These are phyloP conservation scores for Clonostachys chloroleuca DNA, from an alignment of 2,329 filamentous ascomycete genomes.

Conservation along the genomic window DNA sequence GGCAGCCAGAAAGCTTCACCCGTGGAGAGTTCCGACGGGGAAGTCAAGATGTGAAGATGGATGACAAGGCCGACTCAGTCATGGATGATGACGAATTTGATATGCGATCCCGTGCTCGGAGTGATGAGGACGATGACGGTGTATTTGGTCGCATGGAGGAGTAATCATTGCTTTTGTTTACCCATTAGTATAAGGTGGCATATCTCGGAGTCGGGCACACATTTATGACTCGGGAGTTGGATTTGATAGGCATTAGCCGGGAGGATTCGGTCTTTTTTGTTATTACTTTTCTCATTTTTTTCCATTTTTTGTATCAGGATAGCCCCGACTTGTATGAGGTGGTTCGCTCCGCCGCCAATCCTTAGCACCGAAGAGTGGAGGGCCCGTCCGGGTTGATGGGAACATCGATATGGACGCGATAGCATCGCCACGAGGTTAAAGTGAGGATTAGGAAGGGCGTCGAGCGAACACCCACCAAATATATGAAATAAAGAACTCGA, in stretches of 20 bases:
- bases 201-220: constrained; percentile 2
- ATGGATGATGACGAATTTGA: constrained; percentile 66
- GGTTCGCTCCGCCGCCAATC: constrained; percentile 59
- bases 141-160: constrained; percentile 98
- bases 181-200: not conserved
- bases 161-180: constrained; percentile 36
- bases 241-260: not conserved
- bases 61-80: constrained; percentile 59
- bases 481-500: constrained; percentile 11
- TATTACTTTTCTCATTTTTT: not conserved
- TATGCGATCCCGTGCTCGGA: constrained; percentile 55
- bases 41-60: constrained; percentile 62
- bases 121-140: constrained; percentile 89
- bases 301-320: constrained; percentile 46
- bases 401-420: constrained; percentile 21
- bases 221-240: not conserved
- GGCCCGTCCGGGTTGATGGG: constrained; percentile 20
- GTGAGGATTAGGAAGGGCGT: constrained; percentile 59
- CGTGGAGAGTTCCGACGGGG: constrained; percentile 46
- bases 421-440: constrained; percentile 66
- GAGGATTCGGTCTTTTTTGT: constrained; percentile 1
- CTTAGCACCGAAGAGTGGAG: constrained; percentile 67
- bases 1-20: constrained; percentile 62
- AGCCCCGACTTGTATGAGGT: constrained; percentile 40
- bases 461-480: constrained; percentile 18